Evolutionary conservation across 1,284 basidiomycete species (phyloP).

Genomic region (Ceratobasidium sp.): DNA sequence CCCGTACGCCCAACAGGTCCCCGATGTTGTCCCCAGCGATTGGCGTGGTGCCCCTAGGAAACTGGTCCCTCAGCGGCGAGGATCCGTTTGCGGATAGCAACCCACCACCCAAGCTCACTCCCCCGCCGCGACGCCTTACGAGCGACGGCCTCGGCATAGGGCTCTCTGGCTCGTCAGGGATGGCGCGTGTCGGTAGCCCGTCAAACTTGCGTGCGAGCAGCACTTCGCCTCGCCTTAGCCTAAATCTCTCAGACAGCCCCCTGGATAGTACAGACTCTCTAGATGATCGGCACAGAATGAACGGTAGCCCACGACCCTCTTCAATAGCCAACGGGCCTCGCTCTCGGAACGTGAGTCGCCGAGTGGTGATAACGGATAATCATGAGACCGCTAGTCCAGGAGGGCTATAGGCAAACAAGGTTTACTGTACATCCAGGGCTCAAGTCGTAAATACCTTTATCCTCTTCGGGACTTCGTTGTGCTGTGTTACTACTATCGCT

Average conservation of each 20-base stretch:
- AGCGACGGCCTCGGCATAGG: constrained; percentile 36
- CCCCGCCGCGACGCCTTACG: constrained; percentile 30
- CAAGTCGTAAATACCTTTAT: not conserved
- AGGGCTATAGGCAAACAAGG: constrained; percentile 8
- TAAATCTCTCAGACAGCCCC: constrained; percentile 20
- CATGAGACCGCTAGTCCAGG: constrained; percentile 25
- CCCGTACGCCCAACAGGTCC: constrained; percentile 60
- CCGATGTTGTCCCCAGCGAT: constrained; percentile 46
- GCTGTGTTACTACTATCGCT: constrained; percentile 23
- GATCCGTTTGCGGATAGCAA: constrained; percentile 23
- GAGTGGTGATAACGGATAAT: constrained; percentile 16
- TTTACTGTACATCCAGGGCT: constrained; percentile 20
- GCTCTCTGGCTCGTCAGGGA: not conserved
- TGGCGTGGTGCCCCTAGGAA: constrained; percentile 20
- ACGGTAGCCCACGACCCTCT: not conserved
- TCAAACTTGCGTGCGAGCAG: constrained; percentile 26
- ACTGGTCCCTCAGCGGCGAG: constrained; percentile 37
- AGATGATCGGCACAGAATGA: constrained; percentile 28
- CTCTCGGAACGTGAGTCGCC: constrained; percentile 30
- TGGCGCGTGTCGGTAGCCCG: constrained; percentile 26
- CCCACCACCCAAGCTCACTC: constrained; percentile 17
- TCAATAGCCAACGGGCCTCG: constrained; percentile 31
- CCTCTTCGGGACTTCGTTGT: not conserved
- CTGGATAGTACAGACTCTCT: constrained; percentile 31
- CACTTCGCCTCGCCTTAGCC: constrained; percentile 22